Evolutionary conservation across 768 basidiomycete species (phyloP).

Genomic region (Chlorophyllum brunneum): DNA sequence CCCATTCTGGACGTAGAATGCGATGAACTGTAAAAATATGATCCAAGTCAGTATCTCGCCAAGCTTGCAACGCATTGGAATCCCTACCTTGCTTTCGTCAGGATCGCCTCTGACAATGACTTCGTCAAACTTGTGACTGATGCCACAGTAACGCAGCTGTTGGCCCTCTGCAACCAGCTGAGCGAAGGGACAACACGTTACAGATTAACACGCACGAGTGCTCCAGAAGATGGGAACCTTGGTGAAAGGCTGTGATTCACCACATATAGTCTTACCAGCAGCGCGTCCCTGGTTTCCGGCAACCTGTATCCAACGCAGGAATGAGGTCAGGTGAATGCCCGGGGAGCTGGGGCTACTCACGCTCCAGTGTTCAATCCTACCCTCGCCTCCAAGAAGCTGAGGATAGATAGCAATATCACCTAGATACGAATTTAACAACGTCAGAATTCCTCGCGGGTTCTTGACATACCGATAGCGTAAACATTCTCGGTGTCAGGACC

Average conservation of each 20-base stretch:
- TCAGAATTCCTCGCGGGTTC: not conserved
- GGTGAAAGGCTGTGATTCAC: slow-evolving; percentile 58
- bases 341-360: too few species aligned
- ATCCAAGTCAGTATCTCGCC: not conserved
- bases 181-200: not conserved
- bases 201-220: slow-evolving; percentile 51
- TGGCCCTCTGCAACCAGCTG: slow-evolving; percentile 57
- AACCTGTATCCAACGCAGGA: slow-evolving; percentile 38
- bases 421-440: slow-evolving; percentile 17
- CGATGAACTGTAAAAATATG: slow-evolving; percentile 54
- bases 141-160: slow-evolving; percentile 82
- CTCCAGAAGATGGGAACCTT: slow-evolving; percentile 92
- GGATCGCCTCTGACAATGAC: slow-evolving; percentile 74
- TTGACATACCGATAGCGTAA: slow-evolving; percentile 61
- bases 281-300: slow-evolving; percentile 85
- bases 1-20: slow-evolving; percentile 68
- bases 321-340: too few species aligned
- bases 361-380: slow-evolving; percentile 90
- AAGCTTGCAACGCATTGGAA: slow-evolving; percentile 24
- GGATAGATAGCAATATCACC: slow-evolving; percentile 84
- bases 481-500: slow-evolving; percentile 44
- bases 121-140: slow-evolving; percentile 69
- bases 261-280: slow-evolving; percentile 76
- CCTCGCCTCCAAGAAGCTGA: slow-evolving; percentile 47
- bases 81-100: slow-evolving; percentile 78